These are phyloP conservation scores for Choiromyces venosus DNA, from an alignment of 495 filamentous ascomycete species.

Conservation along the genomic window DNA sequence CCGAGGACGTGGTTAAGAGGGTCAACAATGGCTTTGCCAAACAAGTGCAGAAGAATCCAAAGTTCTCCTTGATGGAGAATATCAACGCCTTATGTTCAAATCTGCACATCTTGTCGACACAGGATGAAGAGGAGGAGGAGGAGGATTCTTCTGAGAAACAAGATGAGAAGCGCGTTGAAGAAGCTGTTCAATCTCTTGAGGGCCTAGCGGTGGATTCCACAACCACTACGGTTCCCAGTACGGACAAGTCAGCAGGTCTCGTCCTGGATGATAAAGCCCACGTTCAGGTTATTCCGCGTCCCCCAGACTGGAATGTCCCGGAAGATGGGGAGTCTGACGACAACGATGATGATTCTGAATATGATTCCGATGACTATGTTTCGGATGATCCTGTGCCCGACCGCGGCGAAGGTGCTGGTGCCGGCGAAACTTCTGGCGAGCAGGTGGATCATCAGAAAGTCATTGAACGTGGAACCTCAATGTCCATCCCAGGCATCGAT, in stretches of 20 bases:
- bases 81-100: slow-evolving; percentile 74
- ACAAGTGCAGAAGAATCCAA: slow-evolving; percentile 53
- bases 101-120: slow-evolving; percentile 60
- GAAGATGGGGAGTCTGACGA: slow-evolving; percentile 44
- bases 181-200: slow-evolving; percentile 3
- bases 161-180: slow-evolving; percentile 18
- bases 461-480: slow-evolving; percentile 61
- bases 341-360: slow-evolving; percentile 45
- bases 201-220: slow-evolving; percentile 37
- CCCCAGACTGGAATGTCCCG: slow-evolving; percentile 67
- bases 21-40: slow-evolving; percentile 62
- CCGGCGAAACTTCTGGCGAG: slow-evolving; percentile 41
- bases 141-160: neutral
- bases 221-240: neutral
- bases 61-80: slow-evolving; percentile 64
- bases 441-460: slow-evolving; percentile 40
- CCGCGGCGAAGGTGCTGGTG: slow-evolving; percentile 48
- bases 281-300: slow-evolving; percentile 69
- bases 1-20: slow-evolving; percentile 54
- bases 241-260: neutral
- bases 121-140: slow-evolving; percentile 39
- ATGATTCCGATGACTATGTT: slow-evolving; percentile 48
- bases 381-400: slow-evolving; percentile 47
- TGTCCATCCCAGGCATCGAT: slow-evolving; percentile 78
- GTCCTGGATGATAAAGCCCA: slow-evolving; percentile 51